phyloP scores from a whole-genome alignment of 2,329 filamentous ascomycete genomes.

The Aureobasidium sp. region DNA sequence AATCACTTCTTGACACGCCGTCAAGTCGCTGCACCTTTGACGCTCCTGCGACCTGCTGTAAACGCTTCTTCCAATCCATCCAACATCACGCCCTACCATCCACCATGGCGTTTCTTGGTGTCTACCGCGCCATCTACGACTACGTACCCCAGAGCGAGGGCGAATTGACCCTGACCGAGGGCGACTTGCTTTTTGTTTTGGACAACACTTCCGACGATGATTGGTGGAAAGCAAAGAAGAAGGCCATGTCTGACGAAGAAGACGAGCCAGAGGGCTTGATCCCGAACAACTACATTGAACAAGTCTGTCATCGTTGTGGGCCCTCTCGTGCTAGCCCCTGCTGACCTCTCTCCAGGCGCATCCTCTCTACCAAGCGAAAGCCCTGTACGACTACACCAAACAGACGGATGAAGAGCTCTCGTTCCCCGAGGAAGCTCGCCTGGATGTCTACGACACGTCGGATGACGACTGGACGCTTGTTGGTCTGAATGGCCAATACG shows the following conservation, averaged over 20 bases:
- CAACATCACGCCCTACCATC: neutral
- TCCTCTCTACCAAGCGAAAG: slow-evolving; percentile 63
- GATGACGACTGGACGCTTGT: slow-evolving; percentile 97
- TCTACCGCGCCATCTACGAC: slow-evolving; percentile 87
- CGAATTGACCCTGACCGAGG: slow-evolving; percentile 76
- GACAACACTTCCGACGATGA: slow-evolving; percentile 67
- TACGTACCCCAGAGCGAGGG: slow-evolving; percentile 79
- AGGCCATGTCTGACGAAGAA: slow-evolving; percentile 65
- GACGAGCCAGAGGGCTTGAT: slow-evolving; percentile 86
- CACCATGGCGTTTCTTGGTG: slow-evolving; percentile 79
- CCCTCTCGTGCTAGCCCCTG: neutral
- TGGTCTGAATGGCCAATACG: slow-evolving; percentile 73
- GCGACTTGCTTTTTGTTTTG: slow-evolving; percentile 79
- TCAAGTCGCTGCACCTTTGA: neutral
- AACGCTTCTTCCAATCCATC: neutral
- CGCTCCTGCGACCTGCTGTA: neutral
- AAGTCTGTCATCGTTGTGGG: slow-evolving; percentile 49
- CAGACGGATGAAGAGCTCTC: slow-evolving; percentile 98
- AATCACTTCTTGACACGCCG: neutral
- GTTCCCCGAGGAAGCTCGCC: slow-evolving; percentile 76
- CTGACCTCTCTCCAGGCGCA: slow-evolving; percentile 43
- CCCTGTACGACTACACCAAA: slow-evolving; percentile 95
- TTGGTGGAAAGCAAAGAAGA: slow-evolving; percentile 97
- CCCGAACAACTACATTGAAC: slow-evolving; percentile 89
- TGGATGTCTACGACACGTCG: slow-evolving; percentile 79